Conservation (phyloP, 1,284 basidiomycete species). For the Malassezia arunalokei region DNA sequence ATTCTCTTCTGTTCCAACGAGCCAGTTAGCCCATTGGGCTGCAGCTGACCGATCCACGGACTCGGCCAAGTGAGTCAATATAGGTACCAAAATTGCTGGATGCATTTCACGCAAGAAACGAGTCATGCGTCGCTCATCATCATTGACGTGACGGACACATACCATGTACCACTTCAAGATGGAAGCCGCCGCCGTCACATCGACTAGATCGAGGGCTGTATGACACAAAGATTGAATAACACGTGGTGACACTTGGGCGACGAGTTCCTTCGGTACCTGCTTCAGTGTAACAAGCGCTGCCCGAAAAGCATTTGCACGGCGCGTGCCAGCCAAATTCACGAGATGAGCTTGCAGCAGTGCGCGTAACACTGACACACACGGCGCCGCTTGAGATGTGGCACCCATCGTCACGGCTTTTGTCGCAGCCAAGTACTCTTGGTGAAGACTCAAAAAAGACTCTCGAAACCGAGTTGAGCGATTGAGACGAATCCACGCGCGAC, state of each 20-base stretch:
- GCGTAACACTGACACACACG: not conserved
- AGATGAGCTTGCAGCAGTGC: constrained; percentile 10
- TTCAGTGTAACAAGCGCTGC: not conserved
- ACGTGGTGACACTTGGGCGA: not conserved
- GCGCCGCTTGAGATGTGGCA: not conserved
- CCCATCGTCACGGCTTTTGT: not conserved
- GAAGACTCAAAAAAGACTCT: not conserved
- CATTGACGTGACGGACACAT: not conserved
- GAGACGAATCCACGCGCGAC: constrained; percentile 12
- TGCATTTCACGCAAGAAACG: not conserved
- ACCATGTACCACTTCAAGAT: not conserved
- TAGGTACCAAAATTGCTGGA: not conserved
- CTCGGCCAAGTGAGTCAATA: not conserved
- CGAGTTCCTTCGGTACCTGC: not conserved
- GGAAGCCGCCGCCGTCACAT: not conserved
- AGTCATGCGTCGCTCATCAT: not conserved
- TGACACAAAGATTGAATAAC: not conserved
- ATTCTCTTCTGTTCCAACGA: not conserved
- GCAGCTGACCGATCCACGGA: not conserved
- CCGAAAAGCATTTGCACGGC: not conserved
- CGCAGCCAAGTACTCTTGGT: not conserved
- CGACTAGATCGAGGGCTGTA: not conserved
- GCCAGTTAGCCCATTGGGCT: not conserved
- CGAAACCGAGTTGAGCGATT: constrained; percentile 9
- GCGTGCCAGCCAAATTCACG: constrained; percentile 2